These are phyloP conservation scores for Cucumis hystrix DNA, from an alignment of 306 rosid genomes.

Conservation along the genomic window DNA sequence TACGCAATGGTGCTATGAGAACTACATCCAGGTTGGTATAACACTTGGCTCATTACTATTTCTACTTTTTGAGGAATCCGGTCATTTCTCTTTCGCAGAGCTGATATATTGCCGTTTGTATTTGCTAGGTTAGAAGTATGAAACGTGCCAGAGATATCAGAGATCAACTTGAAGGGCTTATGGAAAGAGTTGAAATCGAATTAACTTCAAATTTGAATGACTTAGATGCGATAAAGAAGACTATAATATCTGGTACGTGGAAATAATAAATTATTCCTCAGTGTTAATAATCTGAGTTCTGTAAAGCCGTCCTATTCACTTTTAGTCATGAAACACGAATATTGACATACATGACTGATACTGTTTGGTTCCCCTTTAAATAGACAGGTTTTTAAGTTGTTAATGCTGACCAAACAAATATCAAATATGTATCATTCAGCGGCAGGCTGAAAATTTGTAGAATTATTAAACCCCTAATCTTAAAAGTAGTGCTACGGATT, in stretches of 20 bases:
- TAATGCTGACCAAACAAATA: neutral
- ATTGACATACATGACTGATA: neutral
- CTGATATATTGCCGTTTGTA: neutral
- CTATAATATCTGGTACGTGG: constrained; percentile 72
- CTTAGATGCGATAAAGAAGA: constrained; percentile 64
- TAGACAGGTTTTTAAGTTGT: neutral
- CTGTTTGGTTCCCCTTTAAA: neutral
- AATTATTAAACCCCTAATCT: neutral
- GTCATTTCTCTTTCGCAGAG: neutral
- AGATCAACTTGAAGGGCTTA: constrained; percentile 85
- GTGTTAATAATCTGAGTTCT: neutral
- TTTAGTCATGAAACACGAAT: neutral
- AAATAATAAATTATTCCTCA: neutral
- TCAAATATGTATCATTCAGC: neutral
- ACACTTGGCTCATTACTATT: neutral
- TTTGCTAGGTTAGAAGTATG: constrained; percentile 80
- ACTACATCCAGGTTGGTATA: constrained; percentile 79
- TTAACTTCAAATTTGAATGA: constrained; percentile 43
- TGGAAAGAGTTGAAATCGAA: constrained; percentile 93
- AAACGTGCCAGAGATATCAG: constrained; percentile 90
- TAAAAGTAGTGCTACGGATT: neutral
- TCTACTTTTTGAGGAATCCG: neutral
- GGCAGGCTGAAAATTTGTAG: neutral
- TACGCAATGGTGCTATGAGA: constrained; percentile 94
- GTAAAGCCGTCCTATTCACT: neutral